Conservation (phyloP, 257 asterid species). For the Anisodus tanguticus region DNA sequence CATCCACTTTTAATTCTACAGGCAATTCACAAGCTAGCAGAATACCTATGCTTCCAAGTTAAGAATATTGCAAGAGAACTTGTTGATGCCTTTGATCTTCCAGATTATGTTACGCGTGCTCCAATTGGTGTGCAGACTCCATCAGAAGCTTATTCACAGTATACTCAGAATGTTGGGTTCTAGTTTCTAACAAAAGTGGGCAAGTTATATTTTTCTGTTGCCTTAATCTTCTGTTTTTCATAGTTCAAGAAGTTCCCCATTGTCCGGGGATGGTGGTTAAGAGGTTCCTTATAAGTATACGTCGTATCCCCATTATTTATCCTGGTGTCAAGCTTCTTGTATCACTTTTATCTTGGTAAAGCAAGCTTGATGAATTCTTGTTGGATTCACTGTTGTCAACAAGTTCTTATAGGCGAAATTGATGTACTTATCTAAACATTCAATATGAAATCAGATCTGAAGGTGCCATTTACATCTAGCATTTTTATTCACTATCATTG, state of each 20-base stretch:
- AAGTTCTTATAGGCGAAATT: not conserved
- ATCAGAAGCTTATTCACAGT: slow-evolving; percentile 69
- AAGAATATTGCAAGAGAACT: slow-evolving; percentile 80
- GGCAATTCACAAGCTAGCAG: slow-evolving; percentile 96
- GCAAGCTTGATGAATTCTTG: slow-evolving; percentile 21
- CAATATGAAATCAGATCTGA: not conserved
- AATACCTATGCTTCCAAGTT: slow-evolving; percentile 85
- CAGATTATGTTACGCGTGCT: slow-evolving; percentile 88
- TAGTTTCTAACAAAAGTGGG: slow-evolving; percentile 30
- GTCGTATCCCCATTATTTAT: not conserved
- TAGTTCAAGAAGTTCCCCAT: not conserved
- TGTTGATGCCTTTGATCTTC: slow-evolving; percentile 91
- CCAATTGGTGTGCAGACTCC: slow-evolving; percentile 89
- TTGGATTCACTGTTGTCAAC: not conserved
- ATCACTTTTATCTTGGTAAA: slow-evolving; percentile 22
- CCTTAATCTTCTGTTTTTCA: not conserved
- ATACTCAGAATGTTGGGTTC: slow-evolving; percentile 80
- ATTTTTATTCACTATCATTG: not conserved
- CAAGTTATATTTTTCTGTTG: not conserved
- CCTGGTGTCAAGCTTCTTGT: slow-evolving; percentile 25
- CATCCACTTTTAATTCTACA: slow-evolving; percentile 39
- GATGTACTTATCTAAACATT: not conserved
- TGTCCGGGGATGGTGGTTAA: not conserved
- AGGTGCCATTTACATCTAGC: not conserved
- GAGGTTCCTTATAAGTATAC: not conserved